These are phyloP conservation scores for Aspergillus sp. DNA, from an alignment of 2,329 filamentous ascomycete genomes.

Conservation along the genomic window DNA sequence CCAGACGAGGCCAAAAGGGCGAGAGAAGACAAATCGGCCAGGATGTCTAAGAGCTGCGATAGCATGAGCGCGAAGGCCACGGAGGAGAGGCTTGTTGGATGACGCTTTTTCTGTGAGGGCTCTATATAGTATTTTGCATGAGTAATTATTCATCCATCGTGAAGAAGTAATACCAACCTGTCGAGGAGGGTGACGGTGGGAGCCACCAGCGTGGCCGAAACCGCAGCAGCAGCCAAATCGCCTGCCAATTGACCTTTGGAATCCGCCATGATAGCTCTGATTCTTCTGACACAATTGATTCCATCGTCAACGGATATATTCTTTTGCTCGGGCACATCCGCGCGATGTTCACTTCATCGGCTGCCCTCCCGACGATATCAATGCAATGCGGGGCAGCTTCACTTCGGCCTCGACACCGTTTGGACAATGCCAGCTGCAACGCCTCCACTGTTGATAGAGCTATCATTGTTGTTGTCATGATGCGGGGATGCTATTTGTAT, in stretches of 20 bases:
- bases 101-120: slow-evolving; percentile 21
- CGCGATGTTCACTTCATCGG: no score
- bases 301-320: no score
- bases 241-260: slow-evolving; percentile 9
- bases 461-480: no score
- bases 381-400: no score
- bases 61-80: slow-evolving; percentile 15
- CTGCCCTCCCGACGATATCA: no score
- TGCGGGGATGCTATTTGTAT: no score
- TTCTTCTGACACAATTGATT: no score
- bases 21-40: slow-evolving; percentile 26
- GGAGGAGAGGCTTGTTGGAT: slow-evolving; percentile 16
- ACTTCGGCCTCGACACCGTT: no score
- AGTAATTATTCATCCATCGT: not conserved
- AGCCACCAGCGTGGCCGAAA: slow-evolving; percentile 20
- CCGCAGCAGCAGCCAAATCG: slow-evolving; percentile 19
- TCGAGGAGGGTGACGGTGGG: slow-evolving; percentile 24
- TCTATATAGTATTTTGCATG: slow-evolving; percentile 4
- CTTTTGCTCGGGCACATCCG: no score
- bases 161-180: slow-evolving; percentile 9
- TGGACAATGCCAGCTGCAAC: no score
- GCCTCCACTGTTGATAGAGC: no score
- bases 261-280: no score
- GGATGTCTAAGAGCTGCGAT: slow-evolving; percentile 16
- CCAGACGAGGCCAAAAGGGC: slow-evolving; percentile 35